These are phyloP conservation scores for Fallopia convolvulus DNA, from an alignment of 148 eudicot species.

Conservation along the genomic window DNA sequence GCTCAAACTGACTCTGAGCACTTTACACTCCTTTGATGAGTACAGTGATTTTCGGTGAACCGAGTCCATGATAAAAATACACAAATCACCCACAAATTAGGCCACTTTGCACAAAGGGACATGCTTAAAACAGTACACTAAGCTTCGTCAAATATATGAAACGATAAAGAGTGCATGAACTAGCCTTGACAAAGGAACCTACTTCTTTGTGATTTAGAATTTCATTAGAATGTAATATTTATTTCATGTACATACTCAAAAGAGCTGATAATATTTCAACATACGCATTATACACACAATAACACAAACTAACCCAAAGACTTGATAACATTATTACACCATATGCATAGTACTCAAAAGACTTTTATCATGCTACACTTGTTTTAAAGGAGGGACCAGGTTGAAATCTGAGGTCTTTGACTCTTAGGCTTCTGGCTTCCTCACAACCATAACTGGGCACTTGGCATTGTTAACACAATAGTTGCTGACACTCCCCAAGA, in stretches of 20 bases:
- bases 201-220: neutral
- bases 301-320: neutral
- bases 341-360: neutral
- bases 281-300: neutral
- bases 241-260: neutral
- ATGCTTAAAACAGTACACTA: too few species aligned
- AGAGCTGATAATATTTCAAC: neutral
- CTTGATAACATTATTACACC: too few species aligned
- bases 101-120: too few species aligned
- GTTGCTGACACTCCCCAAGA: slow-evolving; percentile 56
- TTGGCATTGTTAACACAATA: slow-evolving; percentile 44
- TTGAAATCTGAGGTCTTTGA: neutral
- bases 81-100: too few species aligned
- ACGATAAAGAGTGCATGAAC: neutral
- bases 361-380: neutral
- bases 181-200: neutral
- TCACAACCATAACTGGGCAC: slow-evolving; percentile 47
- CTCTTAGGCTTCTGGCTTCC: slow-evolving; percentile 12
- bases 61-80: too few species aligned
- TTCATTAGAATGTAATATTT: neutral
- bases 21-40: too few species aligned
- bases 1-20: too few species aligned
- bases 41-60: too few species aligned
- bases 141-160: too few species aligned
- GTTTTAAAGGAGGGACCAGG: neutral